Base-by-base conservation (phyloP, 805 yeast genomes). In the Debaryomyces castellii region DNA sequence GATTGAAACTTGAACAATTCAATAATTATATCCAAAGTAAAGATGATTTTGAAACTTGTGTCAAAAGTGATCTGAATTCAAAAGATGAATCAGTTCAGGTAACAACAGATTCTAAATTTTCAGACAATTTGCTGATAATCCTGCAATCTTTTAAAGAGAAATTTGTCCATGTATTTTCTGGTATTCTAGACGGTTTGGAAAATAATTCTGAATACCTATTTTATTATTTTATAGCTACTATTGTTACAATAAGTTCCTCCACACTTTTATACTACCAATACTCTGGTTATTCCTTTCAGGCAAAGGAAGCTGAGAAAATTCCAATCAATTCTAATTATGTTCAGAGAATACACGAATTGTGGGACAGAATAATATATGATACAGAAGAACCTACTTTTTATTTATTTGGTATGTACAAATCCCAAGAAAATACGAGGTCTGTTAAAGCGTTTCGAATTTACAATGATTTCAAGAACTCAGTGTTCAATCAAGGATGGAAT, bases 131-230 rank as follows among this genome's bases (percentile, higher is more conserved):
- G 14, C 4, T 11, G 7, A 9, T 20, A 30, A 8, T 30, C 16
- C 34, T 30, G 18, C 14, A 14, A n/a, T 14, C 20, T 14, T 30
- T 7, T 20, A 30, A 11, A 9, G 34, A 30, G 14, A 30, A 30
- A 14, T 30, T 30, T 30, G 20, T 30, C 5, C 34, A 30, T 30
- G 12, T 20, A 14, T 30, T 30, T 11, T 30, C 34, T 30, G 5
- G 18, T 30, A 14, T 30, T 14, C 3, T 30, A 7, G 16, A 14
- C 9, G 14, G 34, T 30, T 47, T 57, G 47, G 55, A 50, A n/a
- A 17, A 43, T 5, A 40, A 55, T 43, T 53, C 60, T 14, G 55
- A 46, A 22, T 54, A 55, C 40, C 45, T 51, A 34, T 47, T 49
- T 40, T 57, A 55, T 44, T 52, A 53, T 39, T 25, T 48, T 12